These are phyloP conservation scores for Coniosporium apollinis DNA, from an alignment of 495 filamentous ascomycete genomes.

Conservation along the genomic window DNA sequence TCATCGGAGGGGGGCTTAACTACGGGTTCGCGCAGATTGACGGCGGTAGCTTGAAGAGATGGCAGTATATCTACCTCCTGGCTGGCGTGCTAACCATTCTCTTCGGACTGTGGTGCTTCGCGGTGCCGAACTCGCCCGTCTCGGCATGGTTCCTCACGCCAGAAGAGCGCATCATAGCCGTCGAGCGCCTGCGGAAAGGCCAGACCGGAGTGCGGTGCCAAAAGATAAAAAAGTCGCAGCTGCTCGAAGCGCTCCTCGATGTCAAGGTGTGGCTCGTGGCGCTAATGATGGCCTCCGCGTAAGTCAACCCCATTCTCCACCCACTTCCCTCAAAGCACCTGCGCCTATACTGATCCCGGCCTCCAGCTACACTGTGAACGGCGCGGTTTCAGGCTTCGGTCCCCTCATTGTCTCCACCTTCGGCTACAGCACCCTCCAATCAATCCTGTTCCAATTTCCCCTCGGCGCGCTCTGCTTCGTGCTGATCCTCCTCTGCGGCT, in stretches of 20 bases:
- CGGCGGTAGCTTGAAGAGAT: slow-evolving; percentile 34
- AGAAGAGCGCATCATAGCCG: slow-evolving; percentile 34
- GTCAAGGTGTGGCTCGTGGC: slow-evolving; percentile 36
- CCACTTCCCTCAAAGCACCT: too few relatives aligned
- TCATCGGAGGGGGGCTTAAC: slow-evolving; percentile 48
- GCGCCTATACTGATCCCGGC: too few relatives aligned
- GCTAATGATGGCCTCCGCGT: slow-evolving; percentile 41
- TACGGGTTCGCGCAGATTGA: slow-evolving; percentile 54
- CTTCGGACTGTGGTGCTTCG: slow-evolving; percentile 46
- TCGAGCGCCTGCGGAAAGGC: slow-evolving; percentile 34
- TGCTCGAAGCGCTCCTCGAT: slow-evolving; percentile 32
- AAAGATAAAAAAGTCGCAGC: slow-evolving; percentile 31
- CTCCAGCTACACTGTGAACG: slow-evolving; percentile 51
- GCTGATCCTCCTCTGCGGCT: slow-evolving; percentile 48
- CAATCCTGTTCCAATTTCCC: slow-evolving; percentile 59
- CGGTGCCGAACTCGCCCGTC: slow-evolving; percentile 35
- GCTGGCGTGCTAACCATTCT: slow-evolving; percentile 46
- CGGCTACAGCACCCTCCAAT: slow-evolving; percentile 45
- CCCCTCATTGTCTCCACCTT: slow-evolving; percentile 61
- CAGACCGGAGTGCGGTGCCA: slow-evolving; percentile 38
- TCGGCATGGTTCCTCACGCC: slow-evolving; percentile 36
- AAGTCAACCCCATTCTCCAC: slow-evolving; percentile 10
- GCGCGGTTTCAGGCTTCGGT: slow-evolving; percentile 60
- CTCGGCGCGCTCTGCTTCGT: slow-evolving; percentile 47
- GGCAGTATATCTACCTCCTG: slow-evolving; percentile 49